Conservation (phyloP, 78 protist genomes). For the Dictyostelium discoideum region DNA sequence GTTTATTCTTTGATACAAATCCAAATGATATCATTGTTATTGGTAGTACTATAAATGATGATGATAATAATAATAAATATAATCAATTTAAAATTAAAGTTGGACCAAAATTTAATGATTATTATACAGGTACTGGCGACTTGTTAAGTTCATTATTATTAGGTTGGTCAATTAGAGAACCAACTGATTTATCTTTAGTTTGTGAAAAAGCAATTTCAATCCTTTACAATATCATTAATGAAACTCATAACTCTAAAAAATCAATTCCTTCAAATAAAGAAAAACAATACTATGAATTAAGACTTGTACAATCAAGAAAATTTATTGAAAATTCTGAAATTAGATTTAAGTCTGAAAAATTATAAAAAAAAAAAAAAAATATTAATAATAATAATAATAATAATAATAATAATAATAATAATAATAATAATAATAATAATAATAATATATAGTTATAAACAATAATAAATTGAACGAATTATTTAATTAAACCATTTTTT, state of each 20-base stretch:
- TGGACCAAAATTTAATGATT: constrained; percentile 39
- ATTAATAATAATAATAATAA: too few species aligned
- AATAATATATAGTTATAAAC: background rate
- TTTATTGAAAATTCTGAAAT: constrained; percentile 44
- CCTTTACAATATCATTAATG: constrained; percentile 34
- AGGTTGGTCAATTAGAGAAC: constrained; percentile 61
- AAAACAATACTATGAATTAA: constrained; percentile 28
- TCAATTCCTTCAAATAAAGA: background rate
- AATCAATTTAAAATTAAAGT: constrained; percentile 24
- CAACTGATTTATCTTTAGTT: constrained; percentile 3
- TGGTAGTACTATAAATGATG: constrained; percentile 38
- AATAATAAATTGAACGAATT: too few species aligned
- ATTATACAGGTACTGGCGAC: constrained; percentile 93
- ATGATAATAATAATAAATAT: constrained; percentile 2
- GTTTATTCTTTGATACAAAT: background rate
- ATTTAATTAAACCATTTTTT: too few species aligned
- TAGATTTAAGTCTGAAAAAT: constrained; percentile 14
- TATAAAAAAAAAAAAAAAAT: background rate
- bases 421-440: too few species aligned
- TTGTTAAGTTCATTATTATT: constrained; percentile 73
- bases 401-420: too few species aligned
- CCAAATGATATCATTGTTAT: constrained; percentile 37
- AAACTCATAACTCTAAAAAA: constrained; percentile 37
- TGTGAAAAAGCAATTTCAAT: constrained; percentile 58
- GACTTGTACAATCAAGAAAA: constrained; percentile 35